phyloP scores from a whole-genome alignment of 2,329 filamentous ascomycete genomes.

The Curvularia spicifera region DNA sequence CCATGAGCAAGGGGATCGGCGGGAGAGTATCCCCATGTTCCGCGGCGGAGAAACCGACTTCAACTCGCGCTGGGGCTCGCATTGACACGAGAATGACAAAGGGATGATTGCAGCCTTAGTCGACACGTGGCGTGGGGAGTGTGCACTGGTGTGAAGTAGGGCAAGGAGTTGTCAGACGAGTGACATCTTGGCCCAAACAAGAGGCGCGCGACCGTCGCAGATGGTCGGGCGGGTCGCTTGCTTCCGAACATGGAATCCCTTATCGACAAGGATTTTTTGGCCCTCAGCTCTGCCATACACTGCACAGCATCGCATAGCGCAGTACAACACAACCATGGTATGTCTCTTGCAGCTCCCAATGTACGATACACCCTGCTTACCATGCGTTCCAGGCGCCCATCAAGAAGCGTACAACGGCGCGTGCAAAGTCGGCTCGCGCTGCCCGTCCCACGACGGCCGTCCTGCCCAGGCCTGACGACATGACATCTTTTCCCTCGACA shows the following conservation, averaged over 20 bases:
- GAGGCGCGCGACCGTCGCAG: not conserved
- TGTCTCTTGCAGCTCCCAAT: not conserved
- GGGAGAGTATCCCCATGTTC: not conserved
- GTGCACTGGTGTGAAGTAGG: not conserved
- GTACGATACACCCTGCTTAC: not conserved
- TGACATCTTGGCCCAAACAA: not conserved
- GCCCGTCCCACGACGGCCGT: conserved; percentile 28
- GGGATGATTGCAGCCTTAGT: not conserved
- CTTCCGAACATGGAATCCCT: conserved; percentile 4
- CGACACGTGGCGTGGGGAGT: not conserved
- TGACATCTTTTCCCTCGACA: conserved; percentile 65
- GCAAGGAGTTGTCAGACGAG: conserved; percentile 2
- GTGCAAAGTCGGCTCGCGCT: conserved; percentile 42
- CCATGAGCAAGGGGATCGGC: not conserved
- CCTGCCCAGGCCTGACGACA: conserved; percentile 39
- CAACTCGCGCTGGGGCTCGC: not conserved
- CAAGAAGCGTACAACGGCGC: conserved; percentile 47
- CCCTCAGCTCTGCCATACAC: not conserved
- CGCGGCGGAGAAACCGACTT: not conserved
- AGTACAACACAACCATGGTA: conserved; percentile 18
- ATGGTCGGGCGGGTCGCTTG: conserved; percentile 1
- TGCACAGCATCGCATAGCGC: not conserved
- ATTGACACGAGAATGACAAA: conserved; percentile 4
- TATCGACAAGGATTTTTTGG: conserved; percentile 24
- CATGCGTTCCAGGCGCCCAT: conserved; percentile 39